Evolutionary conservation across 495 filamentous ascomycete species (phyloP).

Genomic region (Parachaetomium inaequale): DNA sequence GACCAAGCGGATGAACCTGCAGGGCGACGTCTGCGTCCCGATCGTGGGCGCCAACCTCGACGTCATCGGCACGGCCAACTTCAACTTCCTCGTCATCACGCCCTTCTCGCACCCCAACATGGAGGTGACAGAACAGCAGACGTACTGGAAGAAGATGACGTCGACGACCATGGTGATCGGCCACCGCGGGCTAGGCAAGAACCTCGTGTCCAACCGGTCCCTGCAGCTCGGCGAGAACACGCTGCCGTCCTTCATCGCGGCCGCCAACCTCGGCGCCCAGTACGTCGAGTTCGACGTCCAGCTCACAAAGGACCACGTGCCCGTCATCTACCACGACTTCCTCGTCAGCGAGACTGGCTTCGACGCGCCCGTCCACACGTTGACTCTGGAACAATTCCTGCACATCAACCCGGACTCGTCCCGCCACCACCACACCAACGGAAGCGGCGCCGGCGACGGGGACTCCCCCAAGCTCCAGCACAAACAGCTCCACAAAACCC

Average conservation of each 20-base stretch:
- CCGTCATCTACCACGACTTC: constrained; percentile 99
- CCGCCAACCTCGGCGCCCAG: constrained; percentile 85
- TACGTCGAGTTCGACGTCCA: constrained; percentile 97
- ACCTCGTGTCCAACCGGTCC: constrained; percentile 72
- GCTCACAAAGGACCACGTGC: constrained; percentile 96
- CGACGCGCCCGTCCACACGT: constrained; percentile 91
- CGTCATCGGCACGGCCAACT: constrained; percentile 89
- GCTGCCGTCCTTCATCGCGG: constrained; percentile 89
- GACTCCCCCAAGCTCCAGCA: constrained; percentile 24
- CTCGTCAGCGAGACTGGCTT: constrained; percentile 97
- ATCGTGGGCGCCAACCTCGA: constrained; percentile 81
- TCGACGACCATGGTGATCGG: constrained; percentile 84
- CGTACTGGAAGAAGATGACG: constrained; percentile 79
- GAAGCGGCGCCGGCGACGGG: neutral
- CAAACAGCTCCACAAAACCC: constrained; percentile 28
- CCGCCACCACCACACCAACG: constrained; percentile 4
- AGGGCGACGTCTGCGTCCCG: constrained; percentile 90
- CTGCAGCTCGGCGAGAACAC: constrained; percentile 97
- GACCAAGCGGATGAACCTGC: constrained; percentile 71
- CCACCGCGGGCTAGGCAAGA: constrained; percentile 92
- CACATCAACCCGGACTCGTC: constrained; percentile 64
- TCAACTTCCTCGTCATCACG: constrained; percentile 94
- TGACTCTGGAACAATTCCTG: constrained; percentile 92
- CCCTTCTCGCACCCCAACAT: constrained; percentile 93
- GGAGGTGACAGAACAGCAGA: constrained; percentile 81